Evolutionary conservation across 176 grass and related monocot genomes (phyloP).

Genomic region (Avena atlantica): DNA sequence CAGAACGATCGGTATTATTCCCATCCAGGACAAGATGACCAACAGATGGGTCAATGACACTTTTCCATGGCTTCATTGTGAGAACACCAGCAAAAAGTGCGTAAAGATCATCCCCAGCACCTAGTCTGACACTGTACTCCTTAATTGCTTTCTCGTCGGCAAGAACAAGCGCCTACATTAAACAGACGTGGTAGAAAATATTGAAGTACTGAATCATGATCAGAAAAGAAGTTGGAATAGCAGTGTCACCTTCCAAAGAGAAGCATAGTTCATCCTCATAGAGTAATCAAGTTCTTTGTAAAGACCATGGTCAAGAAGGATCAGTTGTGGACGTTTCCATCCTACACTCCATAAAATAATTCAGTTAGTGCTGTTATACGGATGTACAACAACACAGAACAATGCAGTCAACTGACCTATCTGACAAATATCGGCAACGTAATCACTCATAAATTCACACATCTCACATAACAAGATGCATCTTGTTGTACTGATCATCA

Average conservation of each 20-base stretch:
- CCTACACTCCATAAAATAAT: conserved; percentile 54
- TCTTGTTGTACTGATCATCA: background rate
- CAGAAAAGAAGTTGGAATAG: conserved; percentile 32
- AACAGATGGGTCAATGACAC: conserved; percentile 81
- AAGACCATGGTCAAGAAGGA: conserved; percentile 96
- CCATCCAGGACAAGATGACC: conserved; percentile 77
- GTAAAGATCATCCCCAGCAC: conserved; percentile 88
- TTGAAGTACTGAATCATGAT: conserved; percentile 32
- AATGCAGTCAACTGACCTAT: background rate
- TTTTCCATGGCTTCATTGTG: conserved; percentile 92
- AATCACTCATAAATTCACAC: background rate
- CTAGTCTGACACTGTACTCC: conserved; percentile 83
- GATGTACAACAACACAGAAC: background rate
- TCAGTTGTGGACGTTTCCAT: conserved; percentile 75
- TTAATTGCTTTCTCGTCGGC: conserved; percentile 77
- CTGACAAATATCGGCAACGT: background rate
- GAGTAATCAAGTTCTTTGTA: conserved; percentile 90
- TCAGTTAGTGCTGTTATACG: background rate
- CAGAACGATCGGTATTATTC: conserved; percentile 60
- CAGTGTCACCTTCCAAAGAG: conserved; percentile 84
- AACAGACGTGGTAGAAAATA: conserved; percentile 34
- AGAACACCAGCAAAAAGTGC: conserved; percentile 87
- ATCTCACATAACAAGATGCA: conserved; percentile 13
- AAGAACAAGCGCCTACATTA: conserved; percentile 75
- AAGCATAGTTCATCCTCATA: conserved; percentile 92